Conservation (phyloP, 2,329 filamentous ascomycete genomes). For the Aspergillus sp. region DNA sequence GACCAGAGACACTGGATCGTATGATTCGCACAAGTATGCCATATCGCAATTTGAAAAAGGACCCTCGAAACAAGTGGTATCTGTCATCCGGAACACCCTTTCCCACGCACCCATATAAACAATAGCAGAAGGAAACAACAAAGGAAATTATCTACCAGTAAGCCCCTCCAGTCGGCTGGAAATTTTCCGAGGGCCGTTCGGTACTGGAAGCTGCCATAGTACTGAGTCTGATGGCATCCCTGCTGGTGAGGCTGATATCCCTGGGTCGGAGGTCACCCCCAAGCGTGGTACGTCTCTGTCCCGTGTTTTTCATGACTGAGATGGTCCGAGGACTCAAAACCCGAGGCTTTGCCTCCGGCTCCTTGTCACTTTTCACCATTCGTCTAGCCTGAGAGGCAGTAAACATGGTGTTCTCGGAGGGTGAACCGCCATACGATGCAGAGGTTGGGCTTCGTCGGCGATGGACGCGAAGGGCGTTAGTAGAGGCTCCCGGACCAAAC, state of each 20-base stretch:
- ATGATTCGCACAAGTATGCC: neutral
- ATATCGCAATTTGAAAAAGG: constrained; percentile 2
- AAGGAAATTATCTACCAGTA: constrained; percentile 17
- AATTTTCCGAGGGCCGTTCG: constrained; percentile 23
- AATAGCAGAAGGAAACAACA: constrained; percentile 6
- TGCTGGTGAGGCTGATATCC: constrained; percentile 30
- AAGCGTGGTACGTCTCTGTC: constrained; percentile 35
- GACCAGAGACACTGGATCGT: constrained; percentile 2
- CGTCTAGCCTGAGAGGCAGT: constrained; percentile 58
- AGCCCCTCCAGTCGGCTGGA: constrained; percentile 19
- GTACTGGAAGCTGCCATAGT: constrained; percentile 28
- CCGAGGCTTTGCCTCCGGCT: constrained; percentile 46
- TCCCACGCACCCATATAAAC: constrained; percentile 14
- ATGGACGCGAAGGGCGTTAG: constrained; percentile 38
- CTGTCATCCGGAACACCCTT: constrained; percentile 18
- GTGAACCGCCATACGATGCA: constrained; percentile 43
- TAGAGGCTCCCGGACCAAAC: constrained; percentile 31
- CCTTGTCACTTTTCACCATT: constrained; percentile 57
- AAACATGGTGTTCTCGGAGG: constrained; percentile 53
- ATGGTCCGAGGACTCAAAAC: constrained; percentile 55
- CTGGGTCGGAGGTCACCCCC: constrained; percentile 33
- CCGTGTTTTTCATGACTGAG: constrained; percentile 49
- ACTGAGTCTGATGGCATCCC: constrained; percentile 34
- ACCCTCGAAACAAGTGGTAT: constrained; percentile 21
- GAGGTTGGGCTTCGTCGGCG: constrained; percentile 50